Conservation (phyloP, 2,329 filamentous ascomycete genomes). For the Fusarium avenaceum region DNA sequence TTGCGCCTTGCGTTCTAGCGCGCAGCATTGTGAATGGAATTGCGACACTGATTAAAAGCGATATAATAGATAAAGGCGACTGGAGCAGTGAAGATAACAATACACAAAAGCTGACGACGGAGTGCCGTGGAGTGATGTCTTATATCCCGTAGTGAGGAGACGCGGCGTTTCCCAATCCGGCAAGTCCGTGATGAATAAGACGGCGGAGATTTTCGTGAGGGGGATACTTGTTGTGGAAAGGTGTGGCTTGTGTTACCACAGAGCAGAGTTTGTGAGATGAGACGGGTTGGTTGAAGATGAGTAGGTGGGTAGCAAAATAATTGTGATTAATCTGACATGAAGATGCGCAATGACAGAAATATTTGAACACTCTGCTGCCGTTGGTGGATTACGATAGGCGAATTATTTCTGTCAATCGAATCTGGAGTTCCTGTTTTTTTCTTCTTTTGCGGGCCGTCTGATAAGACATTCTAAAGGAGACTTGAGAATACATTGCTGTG, state of each 20-base stretch:
- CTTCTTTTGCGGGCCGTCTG: too few relatives aligned
- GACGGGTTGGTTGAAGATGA: not conserved
- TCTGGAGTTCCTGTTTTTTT: too few relatives aligned
- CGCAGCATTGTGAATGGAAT: conserved; percentile 39
- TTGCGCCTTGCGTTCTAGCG: conserved; percentile 19
- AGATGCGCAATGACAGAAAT: too few relatives aligned
- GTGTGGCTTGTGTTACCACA: not conserved
- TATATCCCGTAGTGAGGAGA: conserved; percentile 41
- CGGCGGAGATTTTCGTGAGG: not conserved
- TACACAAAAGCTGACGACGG: not conserved
- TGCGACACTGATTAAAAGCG: not conserved
- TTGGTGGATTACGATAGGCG: too few relatives aligned
- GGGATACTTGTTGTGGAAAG: conserved; percentile 2
- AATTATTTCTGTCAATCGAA: too few relatives aligned
- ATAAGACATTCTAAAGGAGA: too few relatives aligned
- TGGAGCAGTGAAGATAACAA: not conserved
- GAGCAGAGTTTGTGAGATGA: not conserved
- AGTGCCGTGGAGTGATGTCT: conserved; percentile 11
- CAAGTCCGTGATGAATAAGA: conserved; percentile 44
- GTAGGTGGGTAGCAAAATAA: too few relatives aligned
- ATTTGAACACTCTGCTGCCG: too few relatives aligned
- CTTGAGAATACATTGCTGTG: not conserved
- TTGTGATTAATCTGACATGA: too few relatives aligned
- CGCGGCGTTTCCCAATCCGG: conserved; percentile 50
- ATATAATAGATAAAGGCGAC: not conserved